Evolutionary conservation across 2,329 filamentous ascomycete species (phyloP), one percentile per base, ranked within the genome.

Genomic region (Pseudohalonectria lignicola): DNA sequence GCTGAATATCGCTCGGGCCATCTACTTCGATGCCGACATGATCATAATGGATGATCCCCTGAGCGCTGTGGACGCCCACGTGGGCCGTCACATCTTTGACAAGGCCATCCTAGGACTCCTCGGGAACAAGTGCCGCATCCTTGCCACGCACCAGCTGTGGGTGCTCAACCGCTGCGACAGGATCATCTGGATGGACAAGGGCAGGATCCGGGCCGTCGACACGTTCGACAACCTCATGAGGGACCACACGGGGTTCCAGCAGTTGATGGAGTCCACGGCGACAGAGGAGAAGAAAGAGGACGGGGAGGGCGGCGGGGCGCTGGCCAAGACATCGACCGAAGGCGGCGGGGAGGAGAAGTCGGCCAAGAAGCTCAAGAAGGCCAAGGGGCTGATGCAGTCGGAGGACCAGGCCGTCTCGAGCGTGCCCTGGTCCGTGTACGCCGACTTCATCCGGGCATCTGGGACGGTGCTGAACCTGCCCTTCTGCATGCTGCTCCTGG

Each of bases 141-240:
- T 98, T 23, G 92, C 90, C 1, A 98, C 92, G 0, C 92, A 98
- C 58, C 90, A 96, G 56, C 74, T 96, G 12, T 92, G 93, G 67
- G 88, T 96, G 5, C 72, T 96, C 5, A 87, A 74, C 53, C 80
- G 87, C 25, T 95, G 87, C 50, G 90, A 96, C 54, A 74, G 90
- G 25, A 90, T 96, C 46, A 78, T 96, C 35, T 88, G 87, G 77
- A 88, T 98, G 76, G 84, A 95, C 40, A 77, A 79, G 13, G 92
- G 92, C 32, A 76, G 71, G 39, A 83, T 96, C 39, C 76, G 84
- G 55, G 86, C 87, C 4, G 67, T 95, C 29, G 88, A 92, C 47
- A 95, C 88, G 0, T 96, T 90, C 50, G 77, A 85, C 25, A 88
- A 93, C 41, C 69, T 96, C 15, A 94, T 94, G 80, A 67, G 67